phyloP scores from a whole-genome alignment of 2,329 filamentous ascomycete genomes.

The Fusarium dlaminii region DNA sequence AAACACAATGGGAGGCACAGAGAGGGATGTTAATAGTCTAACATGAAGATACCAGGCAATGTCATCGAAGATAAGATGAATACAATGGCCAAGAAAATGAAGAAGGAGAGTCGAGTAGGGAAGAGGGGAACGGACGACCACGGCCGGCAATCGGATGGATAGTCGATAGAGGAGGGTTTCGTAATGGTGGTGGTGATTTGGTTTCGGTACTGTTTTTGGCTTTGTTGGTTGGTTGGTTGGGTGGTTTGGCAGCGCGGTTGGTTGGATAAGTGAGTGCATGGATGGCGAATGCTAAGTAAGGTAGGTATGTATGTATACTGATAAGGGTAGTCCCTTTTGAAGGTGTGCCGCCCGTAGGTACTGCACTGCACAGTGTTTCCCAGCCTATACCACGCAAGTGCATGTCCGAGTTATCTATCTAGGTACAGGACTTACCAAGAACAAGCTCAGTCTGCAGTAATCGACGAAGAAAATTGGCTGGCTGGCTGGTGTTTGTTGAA shows the following conservation, averaged over 20 bases:
- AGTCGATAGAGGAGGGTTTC: slow-evolving; percentile 12
- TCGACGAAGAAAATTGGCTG: slow-evolving; percentile 13
- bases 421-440: neutral
- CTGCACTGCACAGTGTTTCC: slow-evolving; percentile 8
- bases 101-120: slow-evolving; percentile 5
- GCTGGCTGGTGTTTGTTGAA: slow-evolving; percentile 7
- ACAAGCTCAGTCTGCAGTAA: neutral
- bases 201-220: slow-evolving; percentile 28
- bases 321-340: slow-evolving; percentile 26
- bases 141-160: slow-evolving; percentile 25
- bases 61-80: slow-evolving; percentile 10
- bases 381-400: neutral
- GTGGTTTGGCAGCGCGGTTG: neutral
- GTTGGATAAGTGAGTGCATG: neutral
- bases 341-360: neutral
- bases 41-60: slow-evolving; percentile 3
- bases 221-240: slow-evolving; percentile 24
- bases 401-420: neutral
- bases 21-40: slow-evolving; percentile 1
- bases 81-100: slow-evolving; percentile 12
- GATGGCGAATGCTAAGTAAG: slow-evolving; percentile 33
- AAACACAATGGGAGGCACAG: neutral
- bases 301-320: slow-evolving; percentile 27
- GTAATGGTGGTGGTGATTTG: slow-evolving; percentile 32
- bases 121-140: slow-evolving; percentile 34